These are phyloP conservation scores for Solanum rostratum DNA, from an alignment of 257 asterid species.

Conservation along the genomic window DNA sequence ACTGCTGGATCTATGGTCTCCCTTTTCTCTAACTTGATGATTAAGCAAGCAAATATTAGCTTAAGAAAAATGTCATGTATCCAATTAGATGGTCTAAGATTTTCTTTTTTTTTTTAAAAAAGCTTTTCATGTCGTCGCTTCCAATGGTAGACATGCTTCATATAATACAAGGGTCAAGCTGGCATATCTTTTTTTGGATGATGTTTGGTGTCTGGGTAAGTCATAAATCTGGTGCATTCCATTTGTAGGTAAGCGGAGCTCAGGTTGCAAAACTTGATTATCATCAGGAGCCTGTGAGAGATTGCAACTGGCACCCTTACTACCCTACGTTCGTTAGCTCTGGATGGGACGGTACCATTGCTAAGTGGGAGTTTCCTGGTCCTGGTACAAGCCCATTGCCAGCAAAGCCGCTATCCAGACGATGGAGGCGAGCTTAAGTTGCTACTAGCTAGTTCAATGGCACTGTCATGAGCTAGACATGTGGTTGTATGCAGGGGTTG, in stretches of 20 bases:
- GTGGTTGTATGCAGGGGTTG: too few relatives aligned
- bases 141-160: not conserved
- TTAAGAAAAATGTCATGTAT: not conserved
- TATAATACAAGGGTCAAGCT: not conserved
- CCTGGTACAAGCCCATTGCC: conserved; percentile 15
- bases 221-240: not conserved
- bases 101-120: not conserved
- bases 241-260: conserved; percentile 47
- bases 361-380: conserved; percentile 81
- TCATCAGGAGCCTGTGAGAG: conserved; percentile 70
- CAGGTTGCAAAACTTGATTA: conserved; percentile 59
- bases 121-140: not conserved
- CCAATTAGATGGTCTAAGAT: not conserved
- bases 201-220: not conserved
- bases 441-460: conserved; percentile 18
- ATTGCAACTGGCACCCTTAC: conserved; percentile 93
- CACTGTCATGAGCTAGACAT: not conserved
- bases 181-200: not conserved
- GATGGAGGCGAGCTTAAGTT: conserved; percentile 17
- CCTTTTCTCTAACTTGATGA: not conserved
- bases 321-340: conserved; percentile 80
- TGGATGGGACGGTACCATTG: conserved; percentile 76
- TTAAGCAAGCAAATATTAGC: not conserved
- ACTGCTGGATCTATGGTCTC: not conserved
- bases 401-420: conserved; percentile 15